These are phyloP conservation scores for Westerdykella aurantiaca DNA, from an alignment of 2,329 filamentous ascomycete species.

Conservation along the genomic window DNA sequence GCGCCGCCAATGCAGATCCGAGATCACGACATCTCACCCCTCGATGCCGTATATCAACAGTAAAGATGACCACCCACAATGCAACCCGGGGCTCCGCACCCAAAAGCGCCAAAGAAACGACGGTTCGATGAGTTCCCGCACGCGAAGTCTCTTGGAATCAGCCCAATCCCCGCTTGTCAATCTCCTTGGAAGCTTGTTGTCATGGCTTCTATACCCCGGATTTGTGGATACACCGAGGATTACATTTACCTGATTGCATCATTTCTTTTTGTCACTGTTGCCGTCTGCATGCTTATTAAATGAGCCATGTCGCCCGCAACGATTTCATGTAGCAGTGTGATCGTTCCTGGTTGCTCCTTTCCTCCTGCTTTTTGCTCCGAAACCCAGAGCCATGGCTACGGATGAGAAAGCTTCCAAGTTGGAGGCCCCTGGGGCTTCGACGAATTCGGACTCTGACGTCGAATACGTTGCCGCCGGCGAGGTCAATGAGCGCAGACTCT, in stretches of 20 bases:
- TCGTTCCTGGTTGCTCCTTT: neutral
- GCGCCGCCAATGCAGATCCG: conserved; percentile 15
- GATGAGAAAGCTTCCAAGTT: conserved; percentile 16
- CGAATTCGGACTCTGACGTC: conserved; percentile 19
- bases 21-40: conserved; percentile 34
- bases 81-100: conserved; percentile 3
- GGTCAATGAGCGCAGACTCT: conserved; percentile 52
- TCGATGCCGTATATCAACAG: conserved; percentile 21
- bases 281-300: conserved; percentile 1
- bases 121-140: conserved; percentile 6
- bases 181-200: conserved; percentile 1
- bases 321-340: neutral
- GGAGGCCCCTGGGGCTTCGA: conserved; percentile 15
- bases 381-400: conserved; percentile 14
- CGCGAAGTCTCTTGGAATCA: conserved; percentile 5
- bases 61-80: conserved; percentile 3
- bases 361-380: neutral
- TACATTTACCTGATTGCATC: conserved; percentile 28
- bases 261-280: conserved; percentile 8
- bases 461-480: conserved; percentile 12
- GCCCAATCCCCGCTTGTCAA: conserved; percentile 15
- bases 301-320: neutral
- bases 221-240: conserved; percentile 1
- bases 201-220: too few relatives aligned
- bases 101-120: neutral